Conservation (phyloP, 306 rosid genomes). For the Astragalus membranaceus region DNA sequence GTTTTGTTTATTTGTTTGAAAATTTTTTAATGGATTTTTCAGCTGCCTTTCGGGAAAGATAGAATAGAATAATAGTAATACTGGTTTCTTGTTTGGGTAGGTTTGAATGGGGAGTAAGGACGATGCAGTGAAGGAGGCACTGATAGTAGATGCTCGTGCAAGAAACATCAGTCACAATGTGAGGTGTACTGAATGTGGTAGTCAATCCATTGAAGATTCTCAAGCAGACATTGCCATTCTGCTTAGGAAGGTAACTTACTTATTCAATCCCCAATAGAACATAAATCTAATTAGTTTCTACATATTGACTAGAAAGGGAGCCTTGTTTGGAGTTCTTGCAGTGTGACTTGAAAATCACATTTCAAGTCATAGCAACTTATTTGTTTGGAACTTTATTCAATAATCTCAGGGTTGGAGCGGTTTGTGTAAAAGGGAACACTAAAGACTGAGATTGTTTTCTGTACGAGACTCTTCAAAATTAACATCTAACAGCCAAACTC, state of each 20-base stretch:
- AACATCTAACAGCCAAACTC: background rate
- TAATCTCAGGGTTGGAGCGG: background rate
- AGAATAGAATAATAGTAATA: background rate
- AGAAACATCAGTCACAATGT: conserved; percentile 90
- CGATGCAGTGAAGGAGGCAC: conserved; percentile 52
- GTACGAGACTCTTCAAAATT: background rate
- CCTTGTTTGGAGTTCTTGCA: background rate
- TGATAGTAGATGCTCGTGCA: conserved; percentile 70
- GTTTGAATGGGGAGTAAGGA: conserved; percentile 55
- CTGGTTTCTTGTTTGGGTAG: background rate
- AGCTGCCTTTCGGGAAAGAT: conserved; percentile 13
- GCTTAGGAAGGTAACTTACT: conserved; percentile 62
- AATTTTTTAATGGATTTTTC: background rate
- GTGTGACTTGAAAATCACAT: background rate
- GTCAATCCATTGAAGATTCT: conserved; percentile 98
- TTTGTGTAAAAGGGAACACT: background rate
- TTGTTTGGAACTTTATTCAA: background rate
- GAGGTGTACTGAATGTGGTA: conserved; percentile 92
- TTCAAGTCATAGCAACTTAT: background rate
- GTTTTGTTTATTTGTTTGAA: background rate
- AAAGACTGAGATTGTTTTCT: background rate
- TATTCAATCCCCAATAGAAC: background rate
- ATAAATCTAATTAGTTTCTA: background rate
- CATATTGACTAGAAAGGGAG: background rate
- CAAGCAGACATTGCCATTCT: conserved; percentile 96